Percentiles rank a stretch among this genome's conserved stretches.
Conservation (phyloP, 495 filamentous ascomycete species). For the Cercophora scortea region DNA sequence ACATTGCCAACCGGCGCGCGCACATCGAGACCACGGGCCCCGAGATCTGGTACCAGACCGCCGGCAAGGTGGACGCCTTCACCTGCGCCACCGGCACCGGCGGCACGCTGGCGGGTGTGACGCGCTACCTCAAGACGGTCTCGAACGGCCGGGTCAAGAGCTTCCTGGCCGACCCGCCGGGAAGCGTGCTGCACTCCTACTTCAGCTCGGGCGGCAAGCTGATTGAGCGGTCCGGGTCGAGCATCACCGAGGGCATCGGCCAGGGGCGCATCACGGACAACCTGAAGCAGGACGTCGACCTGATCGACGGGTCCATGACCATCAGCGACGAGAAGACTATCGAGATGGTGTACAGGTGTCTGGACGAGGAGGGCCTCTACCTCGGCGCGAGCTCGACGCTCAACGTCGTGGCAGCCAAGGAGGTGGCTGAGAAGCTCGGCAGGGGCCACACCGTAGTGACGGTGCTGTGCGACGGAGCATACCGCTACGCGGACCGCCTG, state of each 20-base stretch:
- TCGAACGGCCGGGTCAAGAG: conserved; percentile 77
- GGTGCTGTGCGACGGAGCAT: conserved; percentile 88
- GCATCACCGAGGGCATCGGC: conserved; percentile 96
- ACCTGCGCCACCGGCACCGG: conserved; percentile 92
- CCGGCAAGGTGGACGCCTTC: conserved; percentile 82
- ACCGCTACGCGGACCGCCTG: conserved; percentile 87
- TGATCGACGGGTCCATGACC: conserved; percentile 78
- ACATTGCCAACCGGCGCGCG: conserved; percentile 84
- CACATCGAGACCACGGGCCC: conserved; percentile 96
- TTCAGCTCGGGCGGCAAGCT: conserved; percentile 79
- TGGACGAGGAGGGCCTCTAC: conserved; percentile 95
- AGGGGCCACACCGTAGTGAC: conserved; percentile 89
- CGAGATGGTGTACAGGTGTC: conserved; percentile 94
- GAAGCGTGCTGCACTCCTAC: conserved; percentile 85
- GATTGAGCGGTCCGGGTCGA: conserved; percentile 70
- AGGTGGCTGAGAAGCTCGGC: conserved; percentile 85
- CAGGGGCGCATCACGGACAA: conserved; percentile 97
- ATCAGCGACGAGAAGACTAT: conserved; percentile 91
- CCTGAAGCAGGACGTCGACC: conserved; percentile 71
- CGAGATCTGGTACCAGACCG: conserved; percentile 94
- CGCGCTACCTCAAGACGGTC: conserved; percentile 78
- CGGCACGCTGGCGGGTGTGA: conserved; percentile 84
- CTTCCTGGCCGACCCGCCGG: conserved; percentile 89
- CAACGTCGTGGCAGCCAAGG: conserved; percentile 92
- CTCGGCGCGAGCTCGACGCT: conserved; percentile 88